Evolutionary conservation across 2,329 filamentous ascomycete species (phyloP).

Genomic region (Ophiostoma fasciatum): DNA sequence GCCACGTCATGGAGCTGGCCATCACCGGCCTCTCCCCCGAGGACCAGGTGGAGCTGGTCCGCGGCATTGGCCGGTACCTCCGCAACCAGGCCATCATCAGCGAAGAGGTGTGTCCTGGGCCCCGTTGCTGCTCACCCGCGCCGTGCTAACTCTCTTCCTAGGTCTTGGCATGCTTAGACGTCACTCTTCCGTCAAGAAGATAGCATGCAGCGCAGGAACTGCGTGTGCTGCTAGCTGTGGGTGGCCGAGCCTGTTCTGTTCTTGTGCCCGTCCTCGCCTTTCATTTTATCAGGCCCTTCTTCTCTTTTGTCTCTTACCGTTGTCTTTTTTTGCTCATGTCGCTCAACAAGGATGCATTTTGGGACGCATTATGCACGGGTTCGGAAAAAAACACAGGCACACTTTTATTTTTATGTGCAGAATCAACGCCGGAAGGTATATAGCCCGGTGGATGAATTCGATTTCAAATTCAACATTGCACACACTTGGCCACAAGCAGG

Average conservation of each 20-base stretch:
- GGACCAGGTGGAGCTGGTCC: conserved; percentile 74
- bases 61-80: conserved; percentile 47
- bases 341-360: conserved; percentile 5
- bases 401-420: not conserved
- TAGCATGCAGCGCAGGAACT: not conserved
- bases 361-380: conserved; percentile 7
- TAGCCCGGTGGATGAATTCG: not conserved
- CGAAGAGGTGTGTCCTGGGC: conserved; percentile 20
- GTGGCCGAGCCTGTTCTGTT: not conserved
- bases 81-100: conserved; percentile 44
- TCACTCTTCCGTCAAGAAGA: conserved; percentile 10
- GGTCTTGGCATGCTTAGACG: conserved; percentile 12
- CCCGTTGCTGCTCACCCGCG: not conserved
- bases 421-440: not conserved
- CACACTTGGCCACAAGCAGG: too few relatives aligned
- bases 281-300: not conserved
- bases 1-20: conserved; percentile 75
- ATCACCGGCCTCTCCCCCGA: conserved; percentile 79
- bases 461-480: conserved; percentile 4
- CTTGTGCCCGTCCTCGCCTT: not conserved
- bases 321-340: not conserved
- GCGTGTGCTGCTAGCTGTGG: too few relatives aligned
- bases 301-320: not conserved
- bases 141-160: conserved; percentile 3
- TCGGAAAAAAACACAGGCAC: conserved; percentile 3